Base-by-base conservation (phyloP, 371 early-diverging fungal species). In the Rozella allomycis region DNA sequence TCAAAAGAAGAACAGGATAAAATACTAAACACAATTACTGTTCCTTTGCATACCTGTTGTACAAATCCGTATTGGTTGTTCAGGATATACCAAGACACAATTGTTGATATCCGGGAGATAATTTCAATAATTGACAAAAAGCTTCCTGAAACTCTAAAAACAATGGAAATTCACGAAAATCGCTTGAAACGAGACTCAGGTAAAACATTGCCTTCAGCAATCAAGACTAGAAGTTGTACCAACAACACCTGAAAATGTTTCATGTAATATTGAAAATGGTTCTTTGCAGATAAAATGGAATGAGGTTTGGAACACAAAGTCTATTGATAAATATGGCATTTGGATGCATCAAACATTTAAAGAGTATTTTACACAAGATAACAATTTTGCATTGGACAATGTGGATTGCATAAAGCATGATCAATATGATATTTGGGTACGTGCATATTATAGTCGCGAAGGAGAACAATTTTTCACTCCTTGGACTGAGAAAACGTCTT, bases 41-140 rank as follows among this genome's bases (percentile, higher is more conserved):
- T 58, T 8, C 55, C 58, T 3, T 16, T 26, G 8, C 61, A 60
- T 42, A 30, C 33, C 8, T 58, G 61, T 39, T 58, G 61, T 40
- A 34, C 38, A n/a, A 41, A 42, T 26, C 53, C 58, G 2, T 54
- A 42, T 35, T 60, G 58, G 58, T 43, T 60, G 8, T 60, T 56
- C 38, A 40, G 61, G 19, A 60, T 60, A 25, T 60, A 60, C 34
- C 59, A 58, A 41, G 61, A 60, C 42, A 60, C 61, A 3, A 31
- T 10, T 21, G 54, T 53, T 9, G 31, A 47, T 27, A 28, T 49
- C 13, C 16, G 31, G 11, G 59, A 58, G 34, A 17, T 60, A 1
- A 30, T 36, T 8, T 21, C 10, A 8, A 14, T 47, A 4, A 33
- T 56, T 23, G 13, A 25, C 1, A 44, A 44, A 29, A 54, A 40